Percentiles rank a stretch among this genome's conserved stretches.
Conservation (phyloP, 164 flowering plant genomes). For the Vitis rotundifolia region DNA sequence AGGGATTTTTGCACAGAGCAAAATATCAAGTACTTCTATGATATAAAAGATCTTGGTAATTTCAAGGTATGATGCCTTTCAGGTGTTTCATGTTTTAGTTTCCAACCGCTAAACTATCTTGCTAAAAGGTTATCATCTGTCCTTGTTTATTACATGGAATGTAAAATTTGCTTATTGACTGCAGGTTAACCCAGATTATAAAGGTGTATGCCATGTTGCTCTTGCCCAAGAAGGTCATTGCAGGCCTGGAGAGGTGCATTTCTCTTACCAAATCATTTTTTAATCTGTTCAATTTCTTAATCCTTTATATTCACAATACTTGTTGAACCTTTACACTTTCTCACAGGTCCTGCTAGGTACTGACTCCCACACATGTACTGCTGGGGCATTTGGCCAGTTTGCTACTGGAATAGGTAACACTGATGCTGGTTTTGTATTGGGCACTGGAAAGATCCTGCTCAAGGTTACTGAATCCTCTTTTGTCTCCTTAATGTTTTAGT, state of each 20-base stretch:
- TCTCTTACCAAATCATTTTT: background rate
- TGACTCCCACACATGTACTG: conserved; percentile 98
- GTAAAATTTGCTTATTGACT: conserved; percentile 7
- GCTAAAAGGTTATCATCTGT: no score
- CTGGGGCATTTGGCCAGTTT: conserved; percentile 99
- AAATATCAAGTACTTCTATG: conserved; percentile 94
- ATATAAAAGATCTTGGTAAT: conserved; percentile 83
- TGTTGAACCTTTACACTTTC: conserved; percentile 4
- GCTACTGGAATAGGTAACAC: conserved; percentile 98
- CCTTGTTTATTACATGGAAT: background rate
- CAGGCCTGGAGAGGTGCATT: conserved; percentile 94
- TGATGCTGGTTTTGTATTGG: conserved; percentile 96
- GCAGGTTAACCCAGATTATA: conserved; percentile 97
- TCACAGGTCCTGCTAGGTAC: conserved; percentile 89
- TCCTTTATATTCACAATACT: background rate
- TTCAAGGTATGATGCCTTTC: conserved; percentile 57
- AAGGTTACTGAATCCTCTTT: conserved; percentile 50
- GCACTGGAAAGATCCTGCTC: conserved; percentile 85
- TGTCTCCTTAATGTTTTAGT: no score
- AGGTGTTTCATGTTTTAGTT: no score
- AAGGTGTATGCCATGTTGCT: conserved; percentile 98
- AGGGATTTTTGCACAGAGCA: conserved; percentile 90
- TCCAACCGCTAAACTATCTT: no score
- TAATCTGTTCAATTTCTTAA: background rate
- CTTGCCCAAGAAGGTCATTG: conserved; percentile 99